Percentiles rank a stretch among this genome's conserved stretches.
phyloP scores from a whole-genome alignment of 1,284 basidiomycete species.

The Clitocybe nebularis region DNA sequence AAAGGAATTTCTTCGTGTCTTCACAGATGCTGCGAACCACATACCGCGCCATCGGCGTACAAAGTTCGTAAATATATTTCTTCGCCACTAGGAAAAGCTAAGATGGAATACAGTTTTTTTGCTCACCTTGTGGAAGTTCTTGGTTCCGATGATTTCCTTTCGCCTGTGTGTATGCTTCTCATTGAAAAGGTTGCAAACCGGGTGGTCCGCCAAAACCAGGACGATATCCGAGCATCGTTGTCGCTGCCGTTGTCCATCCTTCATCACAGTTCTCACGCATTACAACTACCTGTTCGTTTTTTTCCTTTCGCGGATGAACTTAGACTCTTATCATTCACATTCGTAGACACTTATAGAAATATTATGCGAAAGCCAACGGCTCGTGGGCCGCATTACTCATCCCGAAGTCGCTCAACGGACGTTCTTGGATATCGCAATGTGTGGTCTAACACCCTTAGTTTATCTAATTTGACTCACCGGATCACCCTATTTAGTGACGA shows the following conservation, averaged over 20 bases:
- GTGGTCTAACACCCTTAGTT: slow-evolving; percentile 23
- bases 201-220: slow-evolving; percentile 59
- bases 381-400: slow-evolving; percentile 44
- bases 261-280: slow-evolving; percentile 48
- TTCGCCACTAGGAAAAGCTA: slow-evolving; percentile 4
- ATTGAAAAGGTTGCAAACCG: slow-evolving; percentile 77
- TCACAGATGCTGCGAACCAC: slow-evolving; percentile 85
- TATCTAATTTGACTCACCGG: slow-evolving; percentile 1
- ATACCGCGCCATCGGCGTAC: slow-evolving; percentile 85
- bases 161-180: slow-evolving; percentile 83
- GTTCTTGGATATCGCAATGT: slow-evolving; percentile 58
- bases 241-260: slow-evolving; percentile 65
- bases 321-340: slow-evolving; percentile 7
- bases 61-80: slow-evolving; percentile 51
- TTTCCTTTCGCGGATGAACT: slow-evolving; percentile 10
- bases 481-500: slow-evolving; percentile 40
- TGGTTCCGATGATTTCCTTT: slow-evolving; percentile 78
- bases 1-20: slow-evolving; percentile 78
- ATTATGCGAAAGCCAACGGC: slow-evolving; percentile 60
- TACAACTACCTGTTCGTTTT: slow-evolving; percentile 55
- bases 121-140: slow-evolving; percentile 86
- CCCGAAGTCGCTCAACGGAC: slow-evolving; percentile 38
- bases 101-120: slow-evolving; percentile 81
- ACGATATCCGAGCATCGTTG: slow-evolving; percentile 59
- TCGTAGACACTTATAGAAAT: slow-evolving; percentile 63